A percentile compares a stretch with the other conserved stretches of the same genome.
Evolutionary conservation across 176 grass and related monocot species (phyloP).

Genomic region (Otatea glauca): DNA sequence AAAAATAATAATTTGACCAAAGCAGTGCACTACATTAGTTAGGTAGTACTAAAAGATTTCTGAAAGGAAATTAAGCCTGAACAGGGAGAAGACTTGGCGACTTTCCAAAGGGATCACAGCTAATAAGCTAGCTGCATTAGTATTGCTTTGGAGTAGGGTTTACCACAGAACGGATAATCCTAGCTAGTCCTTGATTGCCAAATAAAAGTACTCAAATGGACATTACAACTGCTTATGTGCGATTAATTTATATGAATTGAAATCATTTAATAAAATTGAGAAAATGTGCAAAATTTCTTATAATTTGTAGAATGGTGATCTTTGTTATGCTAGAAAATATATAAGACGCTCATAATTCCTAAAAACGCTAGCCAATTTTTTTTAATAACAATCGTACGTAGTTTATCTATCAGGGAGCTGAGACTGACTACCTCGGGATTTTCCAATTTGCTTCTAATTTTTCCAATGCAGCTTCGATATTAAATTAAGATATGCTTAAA

Average conservation of each 20-base stretch:
- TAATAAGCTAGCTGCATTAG: conserved; percentile 5
- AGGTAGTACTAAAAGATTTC: background rate
- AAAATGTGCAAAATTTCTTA: background rate
- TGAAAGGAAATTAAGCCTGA: background rate
- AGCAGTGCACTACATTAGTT: background rate
- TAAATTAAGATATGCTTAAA: background rate
- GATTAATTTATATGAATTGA: background rate
- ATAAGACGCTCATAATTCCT: background rate
- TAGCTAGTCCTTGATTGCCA: background rate
- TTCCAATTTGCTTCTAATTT: background rate
- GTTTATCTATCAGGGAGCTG: too few species aligned
- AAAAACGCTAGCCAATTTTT: background rate
- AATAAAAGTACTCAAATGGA: background rate
- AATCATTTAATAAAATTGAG: background rate
- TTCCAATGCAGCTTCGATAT: background rate
- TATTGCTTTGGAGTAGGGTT: conserved; percentile 13
- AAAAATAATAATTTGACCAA: conserved; percentile 23
- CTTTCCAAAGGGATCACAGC: conserved; percentile 32
- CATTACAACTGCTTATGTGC: background rate
- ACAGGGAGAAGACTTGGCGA: conserved; percentile 20
- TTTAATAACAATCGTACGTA: too few species aligned
- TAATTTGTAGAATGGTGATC: background rate
- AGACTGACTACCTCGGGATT: background rate
- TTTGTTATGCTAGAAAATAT: background rate
- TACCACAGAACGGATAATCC: background rate